These are phyloP conservation scores for Colletotrichum lini DNA, from an alignment of 2,329 filamentous ascomycete genomes.

Conservation along the genomic window DNA sequence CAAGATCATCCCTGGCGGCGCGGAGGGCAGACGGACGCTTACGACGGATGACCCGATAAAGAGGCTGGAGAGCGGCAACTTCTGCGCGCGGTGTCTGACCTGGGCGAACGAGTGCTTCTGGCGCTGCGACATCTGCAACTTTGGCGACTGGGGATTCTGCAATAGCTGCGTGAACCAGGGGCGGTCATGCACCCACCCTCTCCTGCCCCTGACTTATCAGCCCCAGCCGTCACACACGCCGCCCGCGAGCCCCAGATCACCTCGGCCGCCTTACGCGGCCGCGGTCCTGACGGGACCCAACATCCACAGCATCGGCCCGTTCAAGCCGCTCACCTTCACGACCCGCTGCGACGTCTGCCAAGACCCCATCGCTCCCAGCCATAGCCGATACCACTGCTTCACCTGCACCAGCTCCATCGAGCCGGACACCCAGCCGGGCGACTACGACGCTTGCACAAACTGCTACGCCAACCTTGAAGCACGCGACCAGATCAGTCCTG, in stretches of 20 bases:
- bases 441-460: slow-evolving; percentile 86
- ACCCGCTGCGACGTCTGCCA: slow-evolving; percentile 86
- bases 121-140: slow-evolving; percentile 89
- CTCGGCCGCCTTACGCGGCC: slow-evolving; percentile 61
- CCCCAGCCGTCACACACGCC: slow-evolving; percentile 53
- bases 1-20: slow-evolving; percentile 63
- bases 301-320: slow-evolving; percentile 65
- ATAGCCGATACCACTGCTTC: slow-evolving; percentile 85
- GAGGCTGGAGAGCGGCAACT: slow-evolving; percentile 83
- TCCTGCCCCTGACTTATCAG: slow-evolving; percentile 82
- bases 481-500: slow-evolving; percentile 75
- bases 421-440: slow-evolving; percentile 70
- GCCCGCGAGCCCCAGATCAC: slow-evolving; percentile 58
- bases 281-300: slow-evolving; percentile 64
- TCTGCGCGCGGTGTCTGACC: slow-evolving; percentile 82
- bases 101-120: slow-evolving; percentile 90
- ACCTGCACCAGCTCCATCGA: slow-evolving; percentile 72
- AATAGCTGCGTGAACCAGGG: slow-evolving; percentile 89
- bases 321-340: slow-evolving; percentile 79
- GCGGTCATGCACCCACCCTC: slow-evolving; percentile 83
- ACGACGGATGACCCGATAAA: slow-evolving; percentile 77
- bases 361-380: slow-evolving; percentile 77
- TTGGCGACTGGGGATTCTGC: slow-evolving; percentile 96
- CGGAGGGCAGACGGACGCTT: slow-evolving; percentile 69
- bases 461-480: slow-evolving; percentile 82